Evolutionary conservation across 345 rosid species (phyloP), one percentile per base, ranked within the genome.

Genomic region (Eutrema japonicum): DNA sequence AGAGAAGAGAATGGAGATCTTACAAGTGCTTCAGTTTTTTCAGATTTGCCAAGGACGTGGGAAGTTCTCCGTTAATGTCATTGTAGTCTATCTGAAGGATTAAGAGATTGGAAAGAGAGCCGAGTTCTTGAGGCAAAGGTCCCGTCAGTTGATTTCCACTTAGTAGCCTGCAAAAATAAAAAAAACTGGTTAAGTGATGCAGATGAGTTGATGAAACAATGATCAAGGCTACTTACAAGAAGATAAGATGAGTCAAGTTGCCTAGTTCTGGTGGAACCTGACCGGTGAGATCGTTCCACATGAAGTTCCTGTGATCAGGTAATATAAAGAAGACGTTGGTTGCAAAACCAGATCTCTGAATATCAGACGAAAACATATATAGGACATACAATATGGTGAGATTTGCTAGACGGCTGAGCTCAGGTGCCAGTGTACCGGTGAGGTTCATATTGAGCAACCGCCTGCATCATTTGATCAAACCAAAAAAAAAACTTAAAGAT

Each of bases 91-190:
- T 63, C 64, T 84, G 85, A 64, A 84, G 65, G 35, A 76, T 67
- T 42, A 61, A 2, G 68, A 84, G 76, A 37, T 78, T 80, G 6
- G 81, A 70, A 59, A 84, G 82, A 71, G 73, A 72, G 6, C 85
- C 85, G 14, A 84, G 84, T 66, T 84, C 87, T 29, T 58, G 81
- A 4, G 87, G 77, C 41, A 82, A 78, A 50, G 79, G 5, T 10
- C 87, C 87, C 13, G 84, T 77, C 64, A 84, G 70, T 56, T 73
- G 45, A 75, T 84, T 84, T 48, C 85, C 87, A 70, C 85, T 84
- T 68, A 84, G 59, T 41, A 84, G 73, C 85, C 87, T 84, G 69
- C 62, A 18, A 55, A 59, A 37, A 12, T n/a, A 26, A 32, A 40
- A 18, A 29, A 10, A 35, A 56, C 7, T 16, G 13, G 10, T 6